Base-by-base conservation (phyloP, 2,329 filamentous ascomycete genomes). In the Pestalotiopsis sp. region DNA sequence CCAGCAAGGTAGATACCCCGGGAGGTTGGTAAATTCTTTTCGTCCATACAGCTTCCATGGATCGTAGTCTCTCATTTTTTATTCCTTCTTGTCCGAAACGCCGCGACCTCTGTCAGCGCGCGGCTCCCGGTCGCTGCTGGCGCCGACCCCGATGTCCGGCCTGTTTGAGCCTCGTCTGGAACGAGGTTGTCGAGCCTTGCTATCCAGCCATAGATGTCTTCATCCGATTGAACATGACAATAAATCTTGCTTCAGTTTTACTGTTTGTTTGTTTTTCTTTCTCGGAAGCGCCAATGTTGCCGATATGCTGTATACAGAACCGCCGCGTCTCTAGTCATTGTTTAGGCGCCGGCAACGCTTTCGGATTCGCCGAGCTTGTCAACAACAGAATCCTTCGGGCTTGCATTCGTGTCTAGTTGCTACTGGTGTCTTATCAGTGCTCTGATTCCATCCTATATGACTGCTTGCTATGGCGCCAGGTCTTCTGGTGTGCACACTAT, bases 101-200 rank as follows among this genome's bases (percentile, higher is more conserved):
- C 20, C 25, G 31, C 36, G 25, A 61, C 14, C 67, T n/a, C 38
- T 45, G 68, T 69, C 71, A 70, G 71, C 74, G 73, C 73, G 74
- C 74, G 72, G 72, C 71, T 67, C 41, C 65, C 61, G 64, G 49
- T 62, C 61, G 67, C 45, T 52, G 45, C 70, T 68, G 59, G 69
- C 70, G 70, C 69, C 72, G 63, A 70, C 68, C 71, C 57, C 66
- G 57, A 66, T 62, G 62, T 49, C 67, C 59, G 66, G 67, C 71
- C 65, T 25, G 25, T 38, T 31, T 36, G 52, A 66, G 64, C 52
- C 64, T 58, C 41, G 41, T 52, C 17, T 57, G 20, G 20, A 66
- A 25, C 38, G 14, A 52, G 20, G n/a, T 20, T 20, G 4, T n/a
- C 20, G 45, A n/a, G 23, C 27, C 23, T 39, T 13, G 1, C 49